Base-by-base conservation (phyloP, 2,329 filamentous ascomycete species). In the Neofusicoccum cordaticola region DNA sequence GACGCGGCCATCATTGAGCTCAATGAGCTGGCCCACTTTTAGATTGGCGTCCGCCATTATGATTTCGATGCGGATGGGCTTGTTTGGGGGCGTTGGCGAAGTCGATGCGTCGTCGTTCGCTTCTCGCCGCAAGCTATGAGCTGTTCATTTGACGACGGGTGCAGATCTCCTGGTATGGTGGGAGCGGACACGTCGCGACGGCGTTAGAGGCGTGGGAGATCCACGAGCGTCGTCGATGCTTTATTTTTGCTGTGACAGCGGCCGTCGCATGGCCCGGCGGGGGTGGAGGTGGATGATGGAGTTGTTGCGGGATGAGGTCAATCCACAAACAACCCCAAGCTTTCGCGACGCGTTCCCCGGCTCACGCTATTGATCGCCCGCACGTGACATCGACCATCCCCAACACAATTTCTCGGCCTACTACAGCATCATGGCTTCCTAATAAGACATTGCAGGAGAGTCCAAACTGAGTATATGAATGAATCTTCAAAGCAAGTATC, bases 1-100 rank as follows among this genome's bases (percentile, higher is more conserved):
- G 70, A 85, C 85, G 71, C 90, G 89, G 72, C 90, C 90, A 78
- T 97, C 90, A 72, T 84, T 86, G 70, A 96, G 88, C 78, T 89
- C 87, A 77, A 98, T 86, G 68, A 85, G 86, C 80, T 95, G 90
- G 71, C 92, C 93, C 5, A 44, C 44, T 19, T 57, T 64, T 2
- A 64, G 51, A 39, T 58, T 57, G 34, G 41, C 31, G 42, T 57
- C 62, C 19, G 11, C 62, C 62, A 64, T 64, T 22, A 13, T 34
- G 45, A 34, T 6, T 50, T 7, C 34, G 17, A 31, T 50, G 58
- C 44, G 35, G 44, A 31, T 50, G 31, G 35, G 13, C 27, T 19
- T 6, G 11, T 37, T 8, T 13, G 39, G 31, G 37, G 37, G 8
- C 22, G 39, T 42, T 47, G 47, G 56, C 56, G 56, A 37, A 19